Evolutionary conservation across 192 early-diverging fungal genomes (phyloP).

Genomic region (Chytriomyces sp.): DNA sequence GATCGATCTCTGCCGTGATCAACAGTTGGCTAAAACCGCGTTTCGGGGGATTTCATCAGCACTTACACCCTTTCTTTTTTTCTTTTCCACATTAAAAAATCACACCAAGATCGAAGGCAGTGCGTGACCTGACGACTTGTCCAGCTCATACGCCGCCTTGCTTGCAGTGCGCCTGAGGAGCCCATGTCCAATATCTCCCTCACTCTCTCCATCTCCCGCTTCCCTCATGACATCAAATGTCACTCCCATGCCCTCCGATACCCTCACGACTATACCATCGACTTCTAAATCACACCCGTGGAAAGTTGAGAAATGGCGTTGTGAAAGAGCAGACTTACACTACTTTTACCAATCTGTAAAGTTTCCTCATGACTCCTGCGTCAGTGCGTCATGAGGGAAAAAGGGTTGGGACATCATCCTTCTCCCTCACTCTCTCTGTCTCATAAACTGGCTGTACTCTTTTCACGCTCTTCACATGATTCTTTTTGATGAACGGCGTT

Average conservation of each 20-base stretch:
- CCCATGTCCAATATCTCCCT: neutral
- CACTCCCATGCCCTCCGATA: no score
- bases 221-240: neutral
- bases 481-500: no score
- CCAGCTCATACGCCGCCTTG: no score
- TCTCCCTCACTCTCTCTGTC: no score
- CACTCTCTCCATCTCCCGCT: neutral
- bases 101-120: no score
- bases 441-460: no score
- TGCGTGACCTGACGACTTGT: no score
- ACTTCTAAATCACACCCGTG: slow-evolving; percentile 20
- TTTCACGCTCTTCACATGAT: no score
- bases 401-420: neutral
- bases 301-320: slow-evolving; percentile 27
- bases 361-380: slow-evolving; percentile 4
- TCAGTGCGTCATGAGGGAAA: slow-evolving; percentile 1
- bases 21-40: no score
- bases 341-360: slow-evolving; percentile 16
- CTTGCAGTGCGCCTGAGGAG: neutral
- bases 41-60: neutral
- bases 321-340: neutral
- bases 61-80: neutral
- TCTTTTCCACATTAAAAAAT: no score
- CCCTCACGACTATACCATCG: slow-evolving; percentile 27
- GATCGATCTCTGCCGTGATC: no score